Percentiles rank a stretch among this genome's conserved stretches.
These are phyloP conservation scores for Fagus crenata DNA, from an alignment of 306 rosid species.

Conservation along the genomic window DNA sequence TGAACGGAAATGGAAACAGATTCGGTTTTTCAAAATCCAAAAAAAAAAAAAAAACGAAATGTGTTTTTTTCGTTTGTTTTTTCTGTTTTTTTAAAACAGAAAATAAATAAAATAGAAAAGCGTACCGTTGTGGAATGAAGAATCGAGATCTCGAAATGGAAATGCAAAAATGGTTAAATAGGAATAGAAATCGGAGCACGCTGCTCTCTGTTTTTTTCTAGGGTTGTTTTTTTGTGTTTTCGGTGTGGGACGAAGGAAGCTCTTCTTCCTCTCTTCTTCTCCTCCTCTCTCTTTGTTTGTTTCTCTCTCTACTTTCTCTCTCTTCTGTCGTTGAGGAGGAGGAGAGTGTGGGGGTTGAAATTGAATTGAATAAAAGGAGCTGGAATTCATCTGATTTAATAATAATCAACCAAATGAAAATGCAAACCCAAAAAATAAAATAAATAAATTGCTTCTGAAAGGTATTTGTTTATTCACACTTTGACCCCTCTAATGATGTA, in stretches of 20 bases:
- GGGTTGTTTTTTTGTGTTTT: constrained; percentile 52
- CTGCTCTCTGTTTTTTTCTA: constrained; percentile 22
- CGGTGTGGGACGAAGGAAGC: constrained; percentile 8
- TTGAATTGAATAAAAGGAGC: constrained; percentile 31
- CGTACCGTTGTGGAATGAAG: constrained; percentile 50
- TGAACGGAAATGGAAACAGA: constrained; percentile 34
- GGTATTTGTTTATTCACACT: constrained; percentile 17
- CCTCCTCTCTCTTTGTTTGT: constrained; percentile 25
- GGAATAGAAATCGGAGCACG: constrained; percentile 37
- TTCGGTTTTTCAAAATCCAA: constrained; percentile 1
- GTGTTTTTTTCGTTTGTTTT: neutral
- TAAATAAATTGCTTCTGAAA: constrained; percentile 23
- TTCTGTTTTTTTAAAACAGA: too few relatives aligned
- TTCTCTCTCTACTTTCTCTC: constrained; percentile 24
- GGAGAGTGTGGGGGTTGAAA: too few relatives aligned
- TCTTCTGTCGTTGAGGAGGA: constrained; percentile 45
- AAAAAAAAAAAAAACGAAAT: constrained; percentile 20
- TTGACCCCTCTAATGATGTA: constrained; percentile 31
- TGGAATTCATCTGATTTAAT: constrained; percentile 3
- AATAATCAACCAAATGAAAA: neutral
- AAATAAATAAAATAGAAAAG: constrained; percentile 20
- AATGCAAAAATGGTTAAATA: constrained; percentile 40
- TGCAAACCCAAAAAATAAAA: constrained; percentile 20
- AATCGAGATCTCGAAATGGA: constrained; percentile 67
- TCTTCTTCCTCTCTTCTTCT: constrained; percentile 21